Evolutionary conservation across 2,329 filamentous ascomycete species (phyloP).

Genomic region (Aquanectria penicillioides): DNA sequence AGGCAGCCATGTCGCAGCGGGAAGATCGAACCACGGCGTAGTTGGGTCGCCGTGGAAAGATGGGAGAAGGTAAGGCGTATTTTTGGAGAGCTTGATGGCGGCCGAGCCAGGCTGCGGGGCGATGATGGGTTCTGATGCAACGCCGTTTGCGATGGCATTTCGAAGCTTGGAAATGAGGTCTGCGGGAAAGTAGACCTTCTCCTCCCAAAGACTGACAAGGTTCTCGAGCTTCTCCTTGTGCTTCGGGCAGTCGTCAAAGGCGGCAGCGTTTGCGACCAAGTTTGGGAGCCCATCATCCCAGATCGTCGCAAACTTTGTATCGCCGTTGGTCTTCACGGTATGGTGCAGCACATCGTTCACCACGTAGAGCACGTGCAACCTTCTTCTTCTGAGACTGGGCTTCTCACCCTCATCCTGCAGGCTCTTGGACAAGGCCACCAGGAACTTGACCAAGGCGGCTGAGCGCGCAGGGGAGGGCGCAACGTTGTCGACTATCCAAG

Average conservation of each 20-base stretch:
- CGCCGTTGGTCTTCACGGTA: conserved; percentile 62
- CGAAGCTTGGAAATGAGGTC: conserved; percentile 68
- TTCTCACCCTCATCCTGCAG: conserved; percentile 43
- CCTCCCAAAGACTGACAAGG: conserved; percentile 77
- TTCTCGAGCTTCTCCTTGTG: conserved; percentile 71
- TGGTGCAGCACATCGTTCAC: conserved; percentile 83
- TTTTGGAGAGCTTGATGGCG: conserved; percentile 58
- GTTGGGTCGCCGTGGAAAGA: conserved; percentile 79
- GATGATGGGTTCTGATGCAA: conserved; percentile 34
- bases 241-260: conserved; percentile 70
- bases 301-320: conserved; percentile 63
- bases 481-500: conserved; percentile 82
- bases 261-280: conserved; percentile 68
- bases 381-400: conserved; percentile 72
- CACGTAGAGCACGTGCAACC: conserved; percentile 81
- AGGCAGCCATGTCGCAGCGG: conserved; percentile 83
- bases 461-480: conserved; percentile 73
- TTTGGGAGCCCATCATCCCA: conserved; percentile 69
- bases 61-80: conserved; percentile 76
- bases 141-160: conserved; percentile 60
- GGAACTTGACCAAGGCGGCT: conserved; percentile 77
- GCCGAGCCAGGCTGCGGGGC: conserved; percentile 34
- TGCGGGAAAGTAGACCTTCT: conserved; percentile 68
- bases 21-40: conserved; percentile 82
- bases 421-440: conserved; percentile 71